Conservation (phyloP, 257 asterid genomes). For the Solanum boliviense region DNA sequence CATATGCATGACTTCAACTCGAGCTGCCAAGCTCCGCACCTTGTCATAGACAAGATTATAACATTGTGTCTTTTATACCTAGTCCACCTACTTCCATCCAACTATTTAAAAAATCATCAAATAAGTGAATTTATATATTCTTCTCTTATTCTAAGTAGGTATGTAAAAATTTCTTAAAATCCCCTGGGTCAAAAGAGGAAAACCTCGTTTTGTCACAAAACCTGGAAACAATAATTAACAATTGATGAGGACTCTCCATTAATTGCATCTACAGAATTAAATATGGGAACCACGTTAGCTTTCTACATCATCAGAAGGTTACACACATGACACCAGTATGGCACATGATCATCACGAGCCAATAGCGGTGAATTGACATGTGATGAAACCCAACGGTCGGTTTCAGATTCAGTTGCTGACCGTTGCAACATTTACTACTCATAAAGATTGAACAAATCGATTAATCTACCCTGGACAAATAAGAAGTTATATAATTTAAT, state of each 20-base stretch:
- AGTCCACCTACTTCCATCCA: neutral
- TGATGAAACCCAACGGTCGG: constrained; percentile 28
- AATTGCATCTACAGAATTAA: neutral
- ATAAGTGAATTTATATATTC: neutral
- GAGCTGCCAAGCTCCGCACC: too few relatives aligned
- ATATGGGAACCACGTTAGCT: neutral
- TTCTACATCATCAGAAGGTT: neutral
- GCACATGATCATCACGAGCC: constrained; percentile 11
- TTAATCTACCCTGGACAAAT: too few relatives aligned
- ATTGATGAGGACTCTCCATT: neutral
- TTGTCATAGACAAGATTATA: too few relatives aligned
- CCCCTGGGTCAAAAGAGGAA: neutral
- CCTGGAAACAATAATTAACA: neutral
- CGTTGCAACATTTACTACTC: constrained; percentile 23
- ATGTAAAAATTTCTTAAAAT: neutral
- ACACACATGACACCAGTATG: neutral
- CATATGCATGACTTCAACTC: too few relatives aligned
- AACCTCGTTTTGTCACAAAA: neutral
- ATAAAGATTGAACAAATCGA: neutral
- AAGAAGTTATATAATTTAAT: neutral
- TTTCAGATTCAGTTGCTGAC: constrained; percentile 19
- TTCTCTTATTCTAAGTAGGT: too few relatives aligned
- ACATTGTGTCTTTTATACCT: neutral
- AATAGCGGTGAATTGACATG: neutral
- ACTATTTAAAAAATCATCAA: neutral